A percentile compares a stretch with the other conserved stretches of the same genome.
Conservation (phyloP, 1,284 basidiomycete species). For the Crepidotus sp. region DNA sequence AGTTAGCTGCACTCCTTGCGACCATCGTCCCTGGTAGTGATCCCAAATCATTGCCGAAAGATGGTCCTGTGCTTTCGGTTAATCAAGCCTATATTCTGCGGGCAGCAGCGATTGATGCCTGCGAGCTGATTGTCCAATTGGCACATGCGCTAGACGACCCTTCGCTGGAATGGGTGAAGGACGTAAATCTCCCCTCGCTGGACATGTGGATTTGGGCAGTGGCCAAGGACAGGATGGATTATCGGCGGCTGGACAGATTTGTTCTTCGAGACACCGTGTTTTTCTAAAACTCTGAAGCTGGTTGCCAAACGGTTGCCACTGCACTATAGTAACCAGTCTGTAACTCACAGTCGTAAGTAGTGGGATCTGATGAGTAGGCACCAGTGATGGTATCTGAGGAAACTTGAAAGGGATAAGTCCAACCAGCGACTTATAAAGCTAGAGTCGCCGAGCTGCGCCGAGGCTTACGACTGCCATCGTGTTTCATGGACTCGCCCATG, state of each 20-base stretch:
- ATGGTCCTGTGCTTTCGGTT: constrained; percentile 53
- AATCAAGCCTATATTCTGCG: constrained; percentile 69
- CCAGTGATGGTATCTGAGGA: constrained; percentile 12
- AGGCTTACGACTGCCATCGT: not conserved
- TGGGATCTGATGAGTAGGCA: constrained; percentile 8
- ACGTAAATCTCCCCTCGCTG: constrained; percentile 50
- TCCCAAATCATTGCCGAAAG: constrained; percentile 30
- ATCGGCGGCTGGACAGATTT: constrained; percentile 54
- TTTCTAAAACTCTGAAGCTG: constrained; percentile 36
- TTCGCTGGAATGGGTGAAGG: constrained; percentile 31
- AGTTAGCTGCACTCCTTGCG: constrained; percentile 34
- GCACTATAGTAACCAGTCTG: not conserved
- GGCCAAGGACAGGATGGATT: constrained; percentile 66
- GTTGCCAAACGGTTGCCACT: not conserved
- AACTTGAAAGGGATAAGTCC: constrained; percentile 5
- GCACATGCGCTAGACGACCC: constrained; percentile 38
- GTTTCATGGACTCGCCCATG: constrained; percentile 8
- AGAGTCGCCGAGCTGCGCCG: constrained; percentile 4
- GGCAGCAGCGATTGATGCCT: constrained; percentile 72
- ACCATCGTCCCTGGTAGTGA: constrained; percentile 12
- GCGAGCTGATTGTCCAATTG: constrained; percentile 52
- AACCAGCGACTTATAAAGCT: constrained; percentile 6
- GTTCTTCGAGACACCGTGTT: constrained; percentile 54
- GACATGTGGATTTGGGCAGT: constrained; percentile 73
- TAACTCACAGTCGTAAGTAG: not conserved